Evolutionary conservation across 441 rosid species (phyloP).

Genomic region (Melastoma candidum): DNA sequence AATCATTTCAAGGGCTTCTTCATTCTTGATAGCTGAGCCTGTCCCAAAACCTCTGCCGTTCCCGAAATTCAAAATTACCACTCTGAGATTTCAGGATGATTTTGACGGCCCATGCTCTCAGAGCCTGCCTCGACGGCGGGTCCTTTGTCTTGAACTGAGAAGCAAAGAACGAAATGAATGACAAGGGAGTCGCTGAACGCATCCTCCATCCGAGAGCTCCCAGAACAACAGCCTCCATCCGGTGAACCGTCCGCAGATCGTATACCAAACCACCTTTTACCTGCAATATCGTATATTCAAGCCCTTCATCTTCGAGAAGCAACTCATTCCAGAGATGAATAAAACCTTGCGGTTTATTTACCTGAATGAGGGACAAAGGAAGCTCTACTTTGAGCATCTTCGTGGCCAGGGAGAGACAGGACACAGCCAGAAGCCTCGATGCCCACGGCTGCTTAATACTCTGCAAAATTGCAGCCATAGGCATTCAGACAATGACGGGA

Average conservation of each 20-base stretch:
- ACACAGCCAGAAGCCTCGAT: conserved; percentile 45
- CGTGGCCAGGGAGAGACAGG: conserved; percentile 58
- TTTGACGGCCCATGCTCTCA: conserved; percentile 41
- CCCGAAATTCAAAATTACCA: conserved; percentile 23
- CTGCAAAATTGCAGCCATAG: conserved; percentile 14
- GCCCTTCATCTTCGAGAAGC: not conserved
- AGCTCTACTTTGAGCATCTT: conserved; percentile 54
- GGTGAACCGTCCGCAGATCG: conserved; percentile 35
- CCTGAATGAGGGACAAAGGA: conserved; percentile 34
- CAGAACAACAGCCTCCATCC: conserved; percentile 61
- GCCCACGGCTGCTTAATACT: conserved; percentile 46
- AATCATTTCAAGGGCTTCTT: not conserved
- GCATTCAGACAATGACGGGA: conserved; percentile 7
- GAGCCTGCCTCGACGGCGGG: conserved; percentile 29
- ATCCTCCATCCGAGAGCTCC: conserved; percentile 79
- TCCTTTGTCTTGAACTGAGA: conserved; percentile 39
- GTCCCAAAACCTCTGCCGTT: too few relatives aligned
- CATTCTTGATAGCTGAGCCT: too few relatives aligned
- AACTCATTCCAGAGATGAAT: too few relatives aligned
- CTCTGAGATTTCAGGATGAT: conserved; percentile 49
- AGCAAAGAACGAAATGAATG: conserved; percentile 44
- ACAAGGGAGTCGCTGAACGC: conserved; percentile 75
- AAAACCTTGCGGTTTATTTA: conserved; percentile 5
- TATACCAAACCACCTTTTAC: conserved; percentile 31
- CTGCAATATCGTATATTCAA: conserved; percentile 8